phyloP scores from a whole-genome alignment of 805 yeast genomes.

The Saccharomycopsis synnaedendra region DNA sequence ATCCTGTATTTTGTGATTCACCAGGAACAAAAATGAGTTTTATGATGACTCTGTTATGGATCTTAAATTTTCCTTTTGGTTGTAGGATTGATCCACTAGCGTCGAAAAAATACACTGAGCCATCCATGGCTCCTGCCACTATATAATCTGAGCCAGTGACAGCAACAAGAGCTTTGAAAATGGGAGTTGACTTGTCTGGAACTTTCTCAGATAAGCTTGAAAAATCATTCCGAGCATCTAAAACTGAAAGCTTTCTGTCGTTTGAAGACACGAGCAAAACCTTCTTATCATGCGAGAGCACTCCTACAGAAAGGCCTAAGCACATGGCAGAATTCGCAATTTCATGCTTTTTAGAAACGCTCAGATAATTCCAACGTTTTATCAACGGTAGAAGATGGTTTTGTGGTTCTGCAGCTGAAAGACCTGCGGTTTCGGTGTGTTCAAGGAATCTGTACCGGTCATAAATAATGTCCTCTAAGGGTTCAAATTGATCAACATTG shows the following conservation, averaged over 20 bases:
- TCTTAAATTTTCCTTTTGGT: constrained; percentile 14
- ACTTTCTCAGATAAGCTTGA: background rate
- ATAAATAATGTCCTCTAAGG: constrained; percentile 27
- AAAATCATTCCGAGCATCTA: constrained; percentile 13
- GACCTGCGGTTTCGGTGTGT: constrained; percentile 6
- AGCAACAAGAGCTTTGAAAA: constrained; percentile 16
- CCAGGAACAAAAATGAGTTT: constrained; percentile 21
- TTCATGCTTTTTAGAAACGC: background rate
- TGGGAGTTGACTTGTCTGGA: background rate
- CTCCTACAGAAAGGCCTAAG: background rate
- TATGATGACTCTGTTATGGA: constrained; percentile 30
- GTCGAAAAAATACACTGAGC: constrained; percentile 24
- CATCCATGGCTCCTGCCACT: constrained; percentile 42
- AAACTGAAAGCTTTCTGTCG: constrained; percentile 16
- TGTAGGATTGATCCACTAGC: background rate
- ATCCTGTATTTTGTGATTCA: constrained; percentile 19
- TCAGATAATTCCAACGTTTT: constrained; percentile 8
- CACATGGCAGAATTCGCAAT: background rate
- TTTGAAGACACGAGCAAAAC: constrained; percentile 12
- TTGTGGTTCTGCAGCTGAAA: background rate
- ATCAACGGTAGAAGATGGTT: background rate
- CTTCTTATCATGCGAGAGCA: background rate
- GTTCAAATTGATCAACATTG: constrained; percentile 20
- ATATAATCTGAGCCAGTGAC: constrained; percentile 21
- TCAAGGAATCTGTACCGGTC: constrained; percentile 27